Base-by-base conservation (phyloP, 75 land plant species). In the Picea sitchensis region DNA sequence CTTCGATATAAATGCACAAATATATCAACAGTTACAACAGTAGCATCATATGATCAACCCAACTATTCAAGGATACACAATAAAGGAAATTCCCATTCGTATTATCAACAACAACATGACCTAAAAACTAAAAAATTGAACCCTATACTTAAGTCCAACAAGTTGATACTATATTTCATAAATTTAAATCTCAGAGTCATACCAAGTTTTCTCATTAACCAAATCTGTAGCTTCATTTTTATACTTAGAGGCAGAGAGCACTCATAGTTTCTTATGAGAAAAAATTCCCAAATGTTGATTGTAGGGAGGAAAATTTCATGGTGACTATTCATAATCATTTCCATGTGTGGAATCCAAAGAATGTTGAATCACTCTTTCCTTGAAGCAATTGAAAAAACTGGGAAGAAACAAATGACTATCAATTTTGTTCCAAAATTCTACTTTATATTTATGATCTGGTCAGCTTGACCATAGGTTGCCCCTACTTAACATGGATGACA, bases 91-190 rank as follows among this genome's bases (percentile, higher is more conserved):
- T 78, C 14, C 86, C 86, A 84, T 85, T 87, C 13, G 85, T 86
- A 73, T 89, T 89, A 77, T 89, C 93, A 2, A 91, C 95, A 79
- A 92, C 95, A 83, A 88, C 65, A 79, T 93, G 93, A 31, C 95
- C 95, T 12, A 26, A 26, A 26, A 26, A 26, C 26, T 26, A 26
- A 26, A 26, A 26, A 26, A 26, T 26, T 26, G 26, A 26, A 26
- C 26, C 26, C 26, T 26, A 26, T 26, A 0, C 26, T 26, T 26
- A 26, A 0, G 26, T 26, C 26, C 26, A 26, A 26, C 26, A 26
- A 0, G 26, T 0, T 26, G 26, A 26, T 0, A 26, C 26, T 26
- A 26, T 26, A 26, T 26, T 26, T 26, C 26, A 26, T 26, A 26
- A 26, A 26, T 26, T 26, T 26, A 26, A 26, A 26, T 26, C 0